Evolutionary conservation across 768 basidiomycete genomes (phyloP).

Genomic region (Rhodosporidiobolus sp.): DNA sequence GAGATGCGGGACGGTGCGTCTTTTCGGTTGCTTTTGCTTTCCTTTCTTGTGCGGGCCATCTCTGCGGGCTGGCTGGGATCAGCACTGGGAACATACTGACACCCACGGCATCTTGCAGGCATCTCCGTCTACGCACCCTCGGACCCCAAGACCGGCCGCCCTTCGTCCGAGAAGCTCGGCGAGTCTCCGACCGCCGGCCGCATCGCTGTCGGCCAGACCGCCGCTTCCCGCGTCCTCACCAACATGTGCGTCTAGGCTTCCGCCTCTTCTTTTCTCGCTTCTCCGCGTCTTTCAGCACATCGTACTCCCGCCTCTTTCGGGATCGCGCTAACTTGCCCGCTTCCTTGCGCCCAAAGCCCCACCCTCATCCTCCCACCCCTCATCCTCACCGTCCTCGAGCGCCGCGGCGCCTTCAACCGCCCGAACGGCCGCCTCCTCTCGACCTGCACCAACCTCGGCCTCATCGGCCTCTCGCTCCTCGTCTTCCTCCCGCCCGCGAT

Average conservation of each 20-base stretch:
- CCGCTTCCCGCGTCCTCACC: constrained; percentile 50
- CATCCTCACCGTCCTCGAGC: constrained; percentile 49
- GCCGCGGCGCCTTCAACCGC: constrained; percentile 47
- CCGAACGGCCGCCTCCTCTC: constrained; percentile 45
- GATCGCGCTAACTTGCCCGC: not conserved
- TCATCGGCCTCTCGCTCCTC: constrained; percentile 50
- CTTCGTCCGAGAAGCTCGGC: constrained; percentile 45
- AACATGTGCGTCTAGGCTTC: constrained; percentile 50
- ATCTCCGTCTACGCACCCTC: constrained; percentile 37
- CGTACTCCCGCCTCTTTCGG: too few relatives aligned
- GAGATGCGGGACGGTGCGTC: constrained; percentile 52
- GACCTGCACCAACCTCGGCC: constrained; percentile 47
- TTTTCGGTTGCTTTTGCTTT: constrained; percentile 19
- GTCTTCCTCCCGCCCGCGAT: constrained; percentile 52
- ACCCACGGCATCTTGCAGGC: constrained; percentile 6
- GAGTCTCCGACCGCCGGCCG: constrained; percentile 49
- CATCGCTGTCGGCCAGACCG: constrained; percentile 50
- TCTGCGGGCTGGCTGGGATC: not conserved
- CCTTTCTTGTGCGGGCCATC: not conserved
- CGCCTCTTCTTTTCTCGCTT: not conserved
- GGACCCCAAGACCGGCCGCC: constrained; percentile 19
- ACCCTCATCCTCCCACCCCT: constrained; percentile 52
- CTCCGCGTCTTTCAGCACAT: too few relatives aligned
- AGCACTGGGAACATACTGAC: not conserved
- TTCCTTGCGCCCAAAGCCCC: constrained; percentile 45